Evolutionary conservation across 148 eudicot species (phyloP).

Genomic region (Persicaria maculosa): DNA sequence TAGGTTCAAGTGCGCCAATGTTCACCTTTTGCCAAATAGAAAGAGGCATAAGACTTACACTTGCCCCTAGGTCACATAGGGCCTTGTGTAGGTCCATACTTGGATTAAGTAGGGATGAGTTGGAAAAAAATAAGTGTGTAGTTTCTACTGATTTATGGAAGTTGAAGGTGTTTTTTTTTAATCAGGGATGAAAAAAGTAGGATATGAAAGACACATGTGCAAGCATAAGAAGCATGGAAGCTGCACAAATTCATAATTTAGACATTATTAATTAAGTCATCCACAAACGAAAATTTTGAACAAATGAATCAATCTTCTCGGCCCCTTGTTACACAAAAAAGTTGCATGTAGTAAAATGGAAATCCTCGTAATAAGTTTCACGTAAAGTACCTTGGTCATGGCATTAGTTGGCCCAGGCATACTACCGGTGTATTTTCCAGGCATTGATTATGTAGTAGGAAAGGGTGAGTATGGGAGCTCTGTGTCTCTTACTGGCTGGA

Average conservation of each 20-base stretch:
- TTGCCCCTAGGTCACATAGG: too few relatives aligned
- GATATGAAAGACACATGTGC: background rate
- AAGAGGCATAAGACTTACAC: too few relatives aligned
- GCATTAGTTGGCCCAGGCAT: conserved; percentile 55
- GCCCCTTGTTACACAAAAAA: background rate
- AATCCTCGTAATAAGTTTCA: background rate
- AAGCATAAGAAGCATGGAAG: background rate
- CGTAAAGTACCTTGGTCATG: conserved; percentile 57
- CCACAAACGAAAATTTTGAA: background rate
- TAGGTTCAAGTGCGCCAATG: too few relatives aligned
- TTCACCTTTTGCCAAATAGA: too few relatives aligned
- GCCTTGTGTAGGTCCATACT: too few relatives aligned
- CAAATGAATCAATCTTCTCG: background rate
- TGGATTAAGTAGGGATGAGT: background rate
- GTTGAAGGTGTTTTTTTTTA: background rate
- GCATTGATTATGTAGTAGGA: conserved; percentile 49
- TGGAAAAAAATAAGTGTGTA: background rate
- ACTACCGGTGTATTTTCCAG: conserved; percentile 42
- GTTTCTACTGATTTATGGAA: background rate
- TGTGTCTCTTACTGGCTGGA: conserved; percentile 58
- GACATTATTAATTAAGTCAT: background rate
- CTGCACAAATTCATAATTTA: background rate
- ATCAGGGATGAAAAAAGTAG: background rate
- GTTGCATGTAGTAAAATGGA: background rate
- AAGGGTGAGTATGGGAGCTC: conserved; percentile 69